A percentile compares a stretch with the other conserved stretches of the same genome.
These are phyloP conservation scores for Neocatenulostroma microsporum DNA, from an alignment of 2,329 filamentous ascomycete species.

Conservation along the genomic window DNA sequence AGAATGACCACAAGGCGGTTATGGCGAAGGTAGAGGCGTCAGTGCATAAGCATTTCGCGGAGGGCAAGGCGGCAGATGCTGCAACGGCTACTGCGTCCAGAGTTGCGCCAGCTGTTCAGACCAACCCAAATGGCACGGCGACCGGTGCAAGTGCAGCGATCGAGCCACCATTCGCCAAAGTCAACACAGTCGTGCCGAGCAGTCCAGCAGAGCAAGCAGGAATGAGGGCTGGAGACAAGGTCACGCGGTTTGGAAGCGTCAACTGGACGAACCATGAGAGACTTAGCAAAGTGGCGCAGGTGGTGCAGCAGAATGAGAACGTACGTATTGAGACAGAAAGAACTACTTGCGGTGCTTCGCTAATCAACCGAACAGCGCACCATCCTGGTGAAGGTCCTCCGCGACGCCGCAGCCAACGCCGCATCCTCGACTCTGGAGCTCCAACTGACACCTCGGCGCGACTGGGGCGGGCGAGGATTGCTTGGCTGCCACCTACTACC, in stretches of 20 bases:
- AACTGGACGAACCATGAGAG: constrained; percentile 79
- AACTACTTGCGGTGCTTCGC: constrained; percentile 6
- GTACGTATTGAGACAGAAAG: constrained; percentile 48
- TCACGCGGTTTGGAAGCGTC: constrained; percentile 77
- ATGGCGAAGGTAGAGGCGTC: constrained; percentile 77
- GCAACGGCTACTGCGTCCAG: background rate
- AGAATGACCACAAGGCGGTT: constrained; percentile 87
- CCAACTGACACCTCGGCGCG: constrained; percentile 63
- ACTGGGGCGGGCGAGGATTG: constrained; percentile 87
- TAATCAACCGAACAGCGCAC: constrained; percentile 46
- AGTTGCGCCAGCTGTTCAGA: constrained; percentile 1
- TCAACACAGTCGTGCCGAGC: constrained; percentile 69
- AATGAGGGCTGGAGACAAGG: constrained; percentile 68
- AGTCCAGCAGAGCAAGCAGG: constrained; percentile 82
- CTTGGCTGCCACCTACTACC: constrained; percentile 87
- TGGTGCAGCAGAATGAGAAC: constrained; percentile 81
- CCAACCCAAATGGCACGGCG: background rate
- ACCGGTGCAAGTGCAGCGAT: constrained; percentile 27
- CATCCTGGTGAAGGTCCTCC: constrained; percentile 60
- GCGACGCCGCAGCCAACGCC: constrained; percentile 56
- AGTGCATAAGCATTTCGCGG: constrained; percentile 81
- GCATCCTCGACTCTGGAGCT: constrained; percentile 54
- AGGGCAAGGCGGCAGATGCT: constrained; percentile 18
- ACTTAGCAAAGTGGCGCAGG: constrained; percentile 77
- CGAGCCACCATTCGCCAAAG: constrained; percentile 71